These are phyloP conservation scores for Yarrowia hollandica DNA, from an alignment of 805 yeast genomes.

Conservation along the genomic window DNA sequence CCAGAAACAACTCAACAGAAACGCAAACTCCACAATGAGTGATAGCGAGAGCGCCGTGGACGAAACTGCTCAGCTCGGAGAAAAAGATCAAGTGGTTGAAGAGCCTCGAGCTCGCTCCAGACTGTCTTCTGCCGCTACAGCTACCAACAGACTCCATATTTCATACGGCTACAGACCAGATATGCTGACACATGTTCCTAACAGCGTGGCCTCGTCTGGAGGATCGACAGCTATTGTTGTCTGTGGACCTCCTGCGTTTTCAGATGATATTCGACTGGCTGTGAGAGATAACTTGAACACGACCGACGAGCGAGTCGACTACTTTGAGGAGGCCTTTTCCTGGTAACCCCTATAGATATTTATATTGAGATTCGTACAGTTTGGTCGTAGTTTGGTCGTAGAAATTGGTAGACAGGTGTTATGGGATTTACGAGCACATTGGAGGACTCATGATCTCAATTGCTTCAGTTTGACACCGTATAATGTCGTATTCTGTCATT, in stretches of 20 bases:
- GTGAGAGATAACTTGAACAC: constrained; percentile 47
- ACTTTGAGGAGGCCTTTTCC: constrained; percentile 65
- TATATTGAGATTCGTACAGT: neutral
- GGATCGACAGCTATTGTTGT: constrained; percentile 18
- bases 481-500: too few species aligned
- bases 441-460: too few species aligned
- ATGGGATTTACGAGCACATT: too few species aligned
- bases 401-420: too few species aligned
- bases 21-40: neutral
- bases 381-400: too few species aligned
- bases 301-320: constrained; percentile 51
- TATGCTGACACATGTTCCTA: constrained; percentile 14
- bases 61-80: too few species aligned
- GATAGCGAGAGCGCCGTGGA: constrained; percentile 1
- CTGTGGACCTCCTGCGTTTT: constrained; percentile 64
- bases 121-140: neutral
- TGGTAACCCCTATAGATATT: constrained; percentile 47
- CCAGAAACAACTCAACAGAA: neutral
- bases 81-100: neutral
- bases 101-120: neutral
- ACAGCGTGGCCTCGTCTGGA: neutral
- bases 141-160: neutral
- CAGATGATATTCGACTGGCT: constrained; percentile 55
- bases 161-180: constrained; percentile 43
- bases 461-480: too few species aligned